Evolutionary conservation across 768 basidiomycete species (phyloP), one percentile per base, ranked within the genome.

Genomic region (Leccinum uliginosum): DNA sequence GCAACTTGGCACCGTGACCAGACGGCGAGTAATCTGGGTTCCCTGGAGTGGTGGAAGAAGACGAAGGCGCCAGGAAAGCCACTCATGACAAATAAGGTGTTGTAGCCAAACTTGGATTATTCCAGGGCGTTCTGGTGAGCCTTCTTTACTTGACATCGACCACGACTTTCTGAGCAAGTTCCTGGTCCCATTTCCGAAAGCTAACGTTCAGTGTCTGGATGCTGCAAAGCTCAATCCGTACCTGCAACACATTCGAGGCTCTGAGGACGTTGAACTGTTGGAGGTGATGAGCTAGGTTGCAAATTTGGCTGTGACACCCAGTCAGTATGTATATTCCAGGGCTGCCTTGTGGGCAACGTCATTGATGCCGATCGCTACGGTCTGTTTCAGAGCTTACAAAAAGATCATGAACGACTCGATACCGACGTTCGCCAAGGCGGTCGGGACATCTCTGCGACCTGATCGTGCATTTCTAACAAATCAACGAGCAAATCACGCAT

Each of bases 11-110:
- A 6, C 89, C 89, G 29, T 80, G 89, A 27, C 84, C 79, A 2
- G 87, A 91, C 66, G 87, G 82, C 19, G 91, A 95, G 56, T 88
- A 91, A 60, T 96, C 93, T 70, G 93, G 93, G 0, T 91, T 96
- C 70, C 93, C 93, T 6, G 92, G 88, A 1, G 53, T 90, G 21
- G 75, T 91, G 35, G 88, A 91, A 59, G 89, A 89, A 21, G 79
- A 81, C 17, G 87, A 84, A 17, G 89, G 87, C n/a, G 78, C 45
- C 76, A 76, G 71, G 78, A 58, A 66, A 57, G 63, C 23, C 27
- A 34, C 51, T 10, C 51, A 11, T 32, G 2, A 54, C 10, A 35
- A 34, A 29, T 4, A 32, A 46, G 17, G n/a, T 23, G n/a, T 38
- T 51, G 50, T 53, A 11, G 43, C 23, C 48, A 35, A 43, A 65